Evolutionary conservation across 2,329 filamentous ascomycete genomes (phyloP).

Genomic region (Sclerotinia trifoliorum): DNA sequence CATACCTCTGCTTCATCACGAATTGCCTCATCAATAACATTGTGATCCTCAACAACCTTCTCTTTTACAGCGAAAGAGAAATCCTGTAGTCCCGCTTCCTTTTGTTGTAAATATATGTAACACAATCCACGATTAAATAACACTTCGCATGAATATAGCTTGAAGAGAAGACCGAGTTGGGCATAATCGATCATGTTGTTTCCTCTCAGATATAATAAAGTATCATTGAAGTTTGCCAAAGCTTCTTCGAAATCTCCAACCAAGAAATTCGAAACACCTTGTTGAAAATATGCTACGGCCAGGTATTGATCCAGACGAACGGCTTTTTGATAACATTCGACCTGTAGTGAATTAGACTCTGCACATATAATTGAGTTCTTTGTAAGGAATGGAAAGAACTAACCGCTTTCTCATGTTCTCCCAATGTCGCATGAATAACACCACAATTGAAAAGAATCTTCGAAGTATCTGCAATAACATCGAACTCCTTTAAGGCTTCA

Average conservation of each 20-base stretch:
- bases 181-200: slow-evolving; percentile 99
- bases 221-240: slow-evolving; percentile 97
- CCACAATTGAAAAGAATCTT: slow-evolving; percentile 99
- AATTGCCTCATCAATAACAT: slow-evolving; percentile 97
- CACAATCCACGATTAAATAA: slow-evolving; percentile 96
- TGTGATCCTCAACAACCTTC: slow-evolving; percentile 93
- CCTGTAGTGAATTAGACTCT: slow-evolving; percentile 51
- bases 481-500: slow-evolving; percentile 78
- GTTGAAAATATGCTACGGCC: slow-evolving; percentile 96
- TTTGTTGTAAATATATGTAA: slow-evolving; percentile 95
- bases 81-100: slow-evolving; percentile 87
- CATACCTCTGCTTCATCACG: slow-evolving; percentile 84
- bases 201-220: slow-evolving; percentile 86
- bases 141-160: slow-evolving; percentile 95
- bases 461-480: slow-evolving; percentile 86
- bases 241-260: slow-evolving; percentile 97
- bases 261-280: slow-evolving; percentile 96
- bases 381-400: slow-evolving; percentile 42
- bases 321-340: slow-evolving; percentile 91
- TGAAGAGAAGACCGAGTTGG: slow-evolving; percentile 91
- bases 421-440: slow-evolving; percentile 93
- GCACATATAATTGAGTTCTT: not conserved
- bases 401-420: slow-evolving; percentile 94
- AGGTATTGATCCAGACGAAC: slow-evolving; percentile 91
- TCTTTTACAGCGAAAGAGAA: slow-evolving; percentile 88